phyloP scores from a whole-genome alignment of 2,329 filamentous ascomycete species.

The Claviceps sp. region DNA sequence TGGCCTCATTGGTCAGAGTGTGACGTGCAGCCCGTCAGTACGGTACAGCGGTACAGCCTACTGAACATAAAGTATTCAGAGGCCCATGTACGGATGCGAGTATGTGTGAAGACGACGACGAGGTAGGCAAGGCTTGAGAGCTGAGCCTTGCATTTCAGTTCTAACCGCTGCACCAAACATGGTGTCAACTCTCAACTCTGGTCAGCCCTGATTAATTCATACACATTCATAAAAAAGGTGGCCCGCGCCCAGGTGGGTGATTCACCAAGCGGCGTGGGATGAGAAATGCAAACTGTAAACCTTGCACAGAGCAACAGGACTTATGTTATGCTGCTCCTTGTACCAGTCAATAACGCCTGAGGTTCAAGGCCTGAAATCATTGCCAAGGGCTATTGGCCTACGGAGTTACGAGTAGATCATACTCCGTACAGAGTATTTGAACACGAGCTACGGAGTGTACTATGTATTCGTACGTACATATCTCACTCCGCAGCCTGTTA shows the following conservation, averaged over 20 bases:
- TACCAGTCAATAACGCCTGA: neutral
- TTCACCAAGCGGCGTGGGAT: neutral
- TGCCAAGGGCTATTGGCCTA: conserved; percentile 2
- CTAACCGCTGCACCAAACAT: neutral
- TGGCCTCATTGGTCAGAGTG: neutral
- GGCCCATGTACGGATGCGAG: neutral
- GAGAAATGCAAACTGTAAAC: neutral
- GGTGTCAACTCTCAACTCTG: neutral
- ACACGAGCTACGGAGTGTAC: neutral
- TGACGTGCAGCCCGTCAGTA: neutral
- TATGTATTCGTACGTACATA: no score
- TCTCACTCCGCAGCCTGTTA: no score
- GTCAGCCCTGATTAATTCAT: neutral
- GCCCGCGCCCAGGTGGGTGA: neutral
- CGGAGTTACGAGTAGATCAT: neutral
- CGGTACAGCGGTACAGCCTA: no score
- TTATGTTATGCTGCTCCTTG: neutral
- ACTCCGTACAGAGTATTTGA: neutral
- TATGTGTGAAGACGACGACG: neutral
- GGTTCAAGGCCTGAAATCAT: neutral
- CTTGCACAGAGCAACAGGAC: neutral
- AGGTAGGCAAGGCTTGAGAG: neutral
- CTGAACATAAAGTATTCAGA: neutral
- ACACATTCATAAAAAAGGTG: neutral
- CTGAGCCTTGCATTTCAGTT: neutral